Evolutionary conservation across 2,329 filamentous ascomycete species (phyloP).

Genomic region (Bertia moriformis): DNA sequence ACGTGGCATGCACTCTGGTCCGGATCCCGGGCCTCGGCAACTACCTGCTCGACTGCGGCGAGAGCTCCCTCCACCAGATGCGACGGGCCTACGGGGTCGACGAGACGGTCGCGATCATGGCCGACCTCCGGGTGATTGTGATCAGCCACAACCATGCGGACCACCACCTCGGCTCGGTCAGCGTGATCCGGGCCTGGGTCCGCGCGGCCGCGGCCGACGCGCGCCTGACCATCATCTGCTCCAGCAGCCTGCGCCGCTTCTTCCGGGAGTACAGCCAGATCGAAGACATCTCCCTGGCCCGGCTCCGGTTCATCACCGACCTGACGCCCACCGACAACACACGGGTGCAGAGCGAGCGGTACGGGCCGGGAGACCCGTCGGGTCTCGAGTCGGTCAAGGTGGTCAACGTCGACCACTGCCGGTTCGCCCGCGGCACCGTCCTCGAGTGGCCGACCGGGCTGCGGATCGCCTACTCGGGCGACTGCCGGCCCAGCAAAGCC

Average conservation of each 20-base stretch:
- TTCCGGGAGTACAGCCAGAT: constrained; percentile 66
- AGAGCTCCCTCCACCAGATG: constrained; percentile 81
- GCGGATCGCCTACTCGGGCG: constrained; percentile 83
- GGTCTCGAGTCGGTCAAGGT: constrained; percentile 55
- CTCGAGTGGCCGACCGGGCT: constrained; percentile 68
- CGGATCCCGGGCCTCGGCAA: constrained; percentile 73
- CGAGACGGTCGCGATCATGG: constrained; percentile 57
- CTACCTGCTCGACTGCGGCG: constrained; percentile 81
- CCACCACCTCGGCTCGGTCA: constrained; percentile 77
- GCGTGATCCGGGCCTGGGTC: constrained; percentile 75
- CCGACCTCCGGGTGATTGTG: constrained; percentile 68
- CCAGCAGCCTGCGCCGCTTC: constrained; percentile 59
- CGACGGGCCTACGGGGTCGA: constrained; percentile 55
- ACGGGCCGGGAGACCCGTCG: constrained; percentile 25
- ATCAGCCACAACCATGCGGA: constrained; percentile 94
- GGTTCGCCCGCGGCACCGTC: constrained; percentile 60
- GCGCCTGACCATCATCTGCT: constrained; percentile 53
- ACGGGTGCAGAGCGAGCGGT: no score
- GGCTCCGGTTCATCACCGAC: constrained; percentile 20
- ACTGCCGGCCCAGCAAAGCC: constrained; percentile 63
- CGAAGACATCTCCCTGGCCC: constrained; percentile 59
- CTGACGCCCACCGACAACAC: no score
- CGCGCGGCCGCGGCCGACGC: constrained; percentile 32
- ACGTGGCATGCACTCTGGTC: constrained; percentile 79
- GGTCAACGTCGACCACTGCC: constrained; percentile 63